These are phyloP conservation scores for Monotropa hypopitys DNA, from an alignment of 179 eudicot genomes.

Conservation along the genomic window DNA sequence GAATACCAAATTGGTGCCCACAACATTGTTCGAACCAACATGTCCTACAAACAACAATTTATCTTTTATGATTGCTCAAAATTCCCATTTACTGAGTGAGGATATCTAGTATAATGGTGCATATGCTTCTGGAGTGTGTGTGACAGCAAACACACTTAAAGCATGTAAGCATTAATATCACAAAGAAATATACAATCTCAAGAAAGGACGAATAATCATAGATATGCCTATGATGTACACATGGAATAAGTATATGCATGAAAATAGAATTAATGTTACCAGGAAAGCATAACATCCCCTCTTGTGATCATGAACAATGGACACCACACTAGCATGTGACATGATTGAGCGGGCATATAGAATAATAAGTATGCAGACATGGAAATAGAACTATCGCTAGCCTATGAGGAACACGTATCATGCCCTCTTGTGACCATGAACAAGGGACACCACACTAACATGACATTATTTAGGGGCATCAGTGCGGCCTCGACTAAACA, in stretches of 20 bases:
- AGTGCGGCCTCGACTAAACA: not conserved
- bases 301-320: not conserved
- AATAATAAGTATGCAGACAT: not conserved
- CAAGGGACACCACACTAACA: not conserved
- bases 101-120: not conserved
- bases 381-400: not conserved
- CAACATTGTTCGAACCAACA: not conserved
- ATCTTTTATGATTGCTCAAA: not conserved
- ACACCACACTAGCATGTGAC: not conserved
- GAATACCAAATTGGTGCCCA: not conserved
- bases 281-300: not conserved
- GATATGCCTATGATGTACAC: not conserved
- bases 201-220: not conserved
- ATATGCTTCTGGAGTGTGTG: not conserved
- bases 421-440: not conserved
- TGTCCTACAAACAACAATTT: not conserved
- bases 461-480: not conserved
- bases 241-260: not conserved
- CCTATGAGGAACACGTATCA: not conserved
- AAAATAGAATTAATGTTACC: not conserved
- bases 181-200: not conserved
- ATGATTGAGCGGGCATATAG: not conserved
- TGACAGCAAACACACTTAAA: not conserved
- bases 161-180: not conserved
- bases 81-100: not conserved